Conservation (phyloP, 129 eudicot species). For the Pulicaria dysenterica region DNA sequence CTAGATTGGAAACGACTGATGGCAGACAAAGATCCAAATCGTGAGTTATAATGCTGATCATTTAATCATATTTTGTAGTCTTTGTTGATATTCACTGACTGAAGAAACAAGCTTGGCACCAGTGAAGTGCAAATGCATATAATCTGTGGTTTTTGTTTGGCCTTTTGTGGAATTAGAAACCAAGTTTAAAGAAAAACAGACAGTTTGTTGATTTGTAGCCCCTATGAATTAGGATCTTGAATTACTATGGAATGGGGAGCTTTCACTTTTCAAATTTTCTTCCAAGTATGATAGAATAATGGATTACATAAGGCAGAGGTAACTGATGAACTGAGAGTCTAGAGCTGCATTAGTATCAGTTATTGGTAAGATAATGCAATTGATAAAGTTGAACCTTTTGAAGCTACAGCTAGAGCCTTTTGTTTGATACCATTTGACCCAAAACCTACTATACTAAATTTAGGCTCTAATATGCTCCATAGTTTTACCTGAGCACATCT, state of each 20-base stretch:
- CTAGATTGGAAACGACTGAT: conserved; percentile 74
- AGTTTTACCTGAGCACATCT: conserved; percentile 4
- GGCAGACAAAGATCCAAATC: conserved; percentile 55
- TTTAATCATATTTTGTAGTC: background rate
- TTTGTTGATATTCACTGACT: conserved; percentile 19
- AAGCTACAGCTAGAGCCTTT: conserved; percentile 5
- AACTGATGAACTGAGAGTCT: background rate
- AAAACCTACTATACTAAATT: background rate
- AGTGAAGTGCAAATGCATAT: conserved; percentile 7
- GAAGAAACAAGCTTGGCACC: conserved; percentile 22
- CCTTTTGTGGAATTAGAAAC: conserved; percentile 8
- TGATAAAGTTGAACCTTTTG: background rate
- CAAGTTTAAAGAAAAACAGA: background rate
- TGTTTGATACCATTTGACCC: background rate
- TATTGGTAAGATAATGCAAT: background rate
- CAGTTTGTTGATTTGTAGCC: conserved; percentile 4
- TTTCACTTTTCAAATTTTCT: background rate
- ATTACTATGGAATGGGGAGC: background rate
- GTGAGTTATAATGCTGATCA: conserved; percentile 44
- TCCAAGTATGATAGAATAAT: background rate
- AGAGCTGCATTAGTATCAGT: background rate
- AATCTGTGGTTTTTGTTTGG: background rate
- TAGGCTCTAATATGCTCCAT: conserved; percentile 21
- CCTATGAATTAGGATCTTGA: conserved; percentile 4
- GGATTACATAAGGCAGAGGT: conserved; percentile 8